These are phyloP conservation scores for Thecaphora thlaspeos DNA, from an alignment of 1,284 basidiomycete species.

Conservation along the genomic window DNA sequence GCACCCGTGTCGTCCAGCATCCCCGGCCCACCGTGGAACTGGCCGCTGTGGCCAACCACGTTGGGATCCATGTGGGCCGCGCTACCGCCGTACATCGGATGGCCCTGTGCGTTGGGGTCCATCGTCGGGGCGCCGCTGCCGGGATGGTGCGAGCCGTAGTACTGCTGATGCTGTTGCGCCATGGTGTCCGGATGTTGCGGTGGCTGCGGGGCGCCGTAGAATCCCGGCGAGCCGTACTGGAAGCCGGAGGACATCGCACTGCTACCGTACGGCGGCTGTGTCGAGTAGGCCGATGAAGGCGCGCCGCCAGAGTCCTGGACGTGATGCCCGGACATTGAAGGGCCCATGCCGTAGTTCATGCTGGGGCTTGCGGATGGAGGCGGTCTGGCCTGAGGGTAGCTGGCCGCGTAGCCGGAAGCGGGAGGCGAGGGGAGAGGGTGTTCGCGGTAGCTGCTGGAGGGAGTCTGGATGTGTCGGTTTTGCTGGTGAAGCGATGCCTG, in stretches of 20 bases:
- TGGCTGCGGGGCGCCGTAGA: conserved; percentile 17
- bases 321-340: conserved; percentile 32
- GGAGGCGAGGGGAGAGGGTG: too few relatives aligned
- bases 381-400: conserved; percentile 16
- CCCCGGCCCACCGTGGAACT: conserved; percentile 21
- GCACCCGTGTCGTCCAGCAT: conserved; percentile 21
- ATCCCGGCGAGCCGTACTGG: conserved; percentile 21
- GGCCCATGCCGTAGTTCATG: conserved; percentile 38
- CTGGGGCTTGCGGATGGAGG: conserved; percentile 4
- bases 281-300: background rate
- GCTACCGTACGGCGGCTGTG: conserved; percentile 14
- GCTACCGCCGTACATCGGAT: background rate
- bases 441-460: too few relatives aligned
- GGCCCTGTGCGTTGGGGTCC: background rate
- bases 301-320: conserved; percentile 18
- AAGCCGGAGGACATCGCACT: conserved; percentile 23
- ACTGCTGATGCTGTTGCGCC: conserved; percentile 22
- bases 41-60: conserved; percentile 15
- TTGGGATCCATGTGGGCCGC: background rate
- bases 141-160: conserved; percentile 22
- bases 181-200: conserved; percentile 21
- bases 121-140: background rate
- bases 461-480: background rate
- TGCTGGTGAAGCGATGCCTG: background rate
- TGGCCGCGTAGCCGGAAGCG: background rate